A percentile compares a stretch with the other conserved stretches of the same genome.
Evolutionary conservation across 208 protist species (phyloP).

Genomic region (Crithidia mellificae): DNA sequence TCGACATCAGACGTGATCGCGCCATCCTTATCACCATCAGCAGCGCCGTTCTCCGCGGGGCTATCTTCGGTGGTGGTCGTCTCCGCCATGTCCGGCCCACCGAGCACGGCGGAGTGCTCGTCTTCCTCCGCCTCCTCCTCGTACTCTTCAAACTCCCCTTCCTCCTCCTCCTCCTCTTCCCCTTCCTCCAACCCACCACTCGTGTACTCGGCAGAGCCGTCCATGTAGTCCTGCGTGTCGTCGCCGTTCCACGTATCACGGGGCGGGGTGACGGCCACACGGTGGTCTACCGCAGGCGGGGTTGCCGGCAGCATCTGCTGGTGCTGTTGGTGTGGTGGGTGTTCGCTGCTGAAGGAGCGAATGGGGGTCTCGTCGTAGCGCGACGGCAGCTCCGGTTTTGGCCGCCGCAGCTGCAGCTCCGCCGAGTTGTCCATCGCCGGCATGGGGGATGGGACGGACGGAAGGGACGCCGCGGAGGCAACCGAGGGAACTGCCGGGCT

Average conservation of each 20-base stretch:
- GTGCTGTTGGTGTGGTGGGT: not conserved
- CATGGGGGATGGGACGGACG: not conserved
- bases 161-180: conserved; percentile 17
- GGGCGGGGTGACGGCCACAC: conserved; percentile 13
- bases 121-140: not conserved
- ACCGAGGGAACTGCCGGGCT: not conserved
- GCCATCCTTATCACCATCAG: too few relatives aligned
- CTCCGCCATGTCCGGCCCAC: not conserved
- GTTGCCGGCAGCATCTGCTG: conserved; percentile 3
- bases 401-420: not conserved
- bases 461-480: conserved; percentile 1
- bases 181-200: conserved; percentile 10
- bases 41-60: too few relatives aligned
- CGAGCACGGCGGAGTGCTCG: conserved; percentile 10
- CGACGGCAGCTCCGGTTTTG: conserved; percentile 6
- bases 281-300: conserved; percentile 7
- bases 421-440: conserved; percentile 12
- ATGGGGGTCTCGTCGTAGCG: conserved; percentile 3
- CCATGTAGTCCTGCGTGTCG: conserved; percentile 10
- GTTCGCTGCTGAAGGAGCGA: conserved; percentile 2
- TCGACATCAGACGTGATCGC: too few relatives aligned
- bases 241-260: conserved; percentile 6
- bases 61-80: not conserved
- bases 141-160: not conserved
- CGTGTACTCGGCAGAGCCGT: conserved; percentile 12